Evolutionary conservation across 306 rosid genomes (phyloP), one percentile per base, ranked within the genome.

Genomic region (Glycine tomentella): DNA sequence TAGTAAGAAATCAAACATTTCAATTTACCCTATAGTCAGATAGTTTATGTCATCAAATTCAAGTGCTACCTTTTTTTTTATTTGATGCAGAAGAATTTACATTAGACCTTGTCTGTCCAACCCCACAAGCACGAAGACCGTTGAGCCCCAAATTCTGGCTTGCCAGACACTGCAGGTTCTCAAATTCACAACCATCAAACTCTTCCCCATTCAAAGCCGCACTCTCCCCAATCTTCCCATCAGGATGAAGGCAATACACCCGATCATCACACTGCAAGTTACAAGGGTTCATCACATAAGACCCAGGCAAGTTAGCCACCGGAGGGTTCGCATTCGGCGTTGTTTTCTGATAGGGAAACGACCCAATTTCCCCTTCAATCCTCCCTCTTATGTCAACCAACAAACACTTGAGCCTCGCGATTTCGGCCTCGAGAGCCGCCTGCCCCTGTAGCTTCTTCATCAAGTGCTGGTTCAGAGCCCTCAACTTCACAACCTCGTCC

Each of bases 331-430:
- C 80, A 91, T 74, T 84, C 38, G 68, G 80, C 3, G 93, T 48
- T 81, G 93, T 44, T 81, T 91, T 96, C 84, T 91, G 98, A 87
- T 96, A 96, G 0, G 99, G 99, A 69, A 93, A 96, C 0, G 91
- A 66, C 14, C 99, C 99, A 76, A 96, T 93, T 72, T 96, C 99
- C 45, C 99, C 99, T 85, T 96, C 98, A 70, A 96, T 92, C 86
- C 98, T 93, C 25, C 99, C 99, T 59, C 99, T 87, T 5, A 96
- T 92, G 83, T 96, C 99, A 73, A 96, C 99, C n/a, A 96, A 90
- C 83, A 96, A 91, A 82, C 98, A 96, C 90, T 92, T 96, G 11
- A 96, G 91, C 87, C 99, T 92, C 0, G 97, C 90, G 63, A 96
- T 77, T 83, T 96, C 99, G 0, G 98, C 91, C 89, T 96, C 99